These are phyloP conservation scores for Rhodotorula sp. DNA, from an alignment of 1,284 basidiomycete species.

Conservation along the genomic window DNA sequence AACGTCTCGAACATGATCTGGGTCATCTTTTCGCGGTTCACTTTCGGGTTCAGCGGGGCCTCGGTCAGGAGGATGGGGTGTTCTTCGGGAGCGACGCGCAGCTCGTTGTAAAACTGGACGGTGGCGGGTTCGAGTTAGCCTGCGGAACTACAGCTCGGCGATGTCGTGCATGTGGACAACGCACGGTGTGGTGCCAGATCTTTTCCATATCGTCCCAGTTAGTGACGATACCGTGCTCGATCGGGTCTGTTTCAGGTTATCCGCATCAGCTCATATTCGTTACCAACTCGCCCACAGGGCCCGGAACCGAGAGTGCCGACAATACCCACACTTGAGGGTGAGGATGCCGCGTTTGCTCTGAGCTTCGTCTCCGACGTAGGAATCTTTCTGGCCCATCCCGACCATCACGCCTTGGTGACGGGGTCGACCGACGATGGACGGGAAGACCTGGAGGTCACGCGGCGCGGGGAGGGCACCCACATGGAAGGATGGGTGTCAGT, in stretches of 20 bases:
- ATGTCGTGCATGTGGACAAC: background rate
- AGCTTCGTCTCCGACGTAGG: slow-evolving; percentile 86
- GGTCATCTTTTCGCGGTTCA: slow-evolving; percentile 94
- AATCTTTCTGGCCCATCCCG: slow-evolving; percentile 69
- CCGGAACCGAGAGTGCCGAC: too few species aligned
- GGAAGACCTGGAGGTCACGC: slow-evolving; percentile 48
- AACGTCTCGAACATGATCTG: slow-evolving; percentile 98
- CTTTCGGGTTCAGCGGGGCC: slow-evolving; percentile 92
- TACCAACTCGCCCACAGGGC: background rate
- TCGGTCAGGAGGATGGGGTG: slow-evolving; percentile 92
- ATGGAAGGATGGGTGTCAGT: background rate
- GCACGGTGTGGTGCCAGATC: slow-evolving; percentile 68
- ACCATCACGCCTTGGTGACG: slow-evolving; percentile 91
- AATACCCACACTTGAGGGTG: slow-evolving; percentile 65
- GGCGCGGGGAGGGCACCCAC: too few species aligned
- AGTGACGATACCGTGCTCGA: slow-evolving; percentile 71
- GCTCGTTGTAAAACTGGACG: slow-evolving; percentile 53
- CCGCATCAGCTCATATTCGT: background rate
- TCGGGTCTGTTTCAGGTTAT: slow-evolving; percentile 46
- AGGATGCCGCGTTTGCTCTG: slow-evolving; percentile 95
- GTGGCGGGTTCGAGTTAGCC: background rate
- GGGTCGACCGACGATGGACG: slow-evolving; percentile 86
- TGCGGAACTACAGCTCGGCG: too few species aligned
- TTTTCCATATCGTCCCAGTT: slow-evolving; percentile 98
- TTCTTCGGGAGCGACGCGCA: slow-evolving; percentile 65